phyloP scores from a whole-genome alignment of 2,329 filamentous ascomycete species.

The Phaeosphaeria sp. region DNA sequence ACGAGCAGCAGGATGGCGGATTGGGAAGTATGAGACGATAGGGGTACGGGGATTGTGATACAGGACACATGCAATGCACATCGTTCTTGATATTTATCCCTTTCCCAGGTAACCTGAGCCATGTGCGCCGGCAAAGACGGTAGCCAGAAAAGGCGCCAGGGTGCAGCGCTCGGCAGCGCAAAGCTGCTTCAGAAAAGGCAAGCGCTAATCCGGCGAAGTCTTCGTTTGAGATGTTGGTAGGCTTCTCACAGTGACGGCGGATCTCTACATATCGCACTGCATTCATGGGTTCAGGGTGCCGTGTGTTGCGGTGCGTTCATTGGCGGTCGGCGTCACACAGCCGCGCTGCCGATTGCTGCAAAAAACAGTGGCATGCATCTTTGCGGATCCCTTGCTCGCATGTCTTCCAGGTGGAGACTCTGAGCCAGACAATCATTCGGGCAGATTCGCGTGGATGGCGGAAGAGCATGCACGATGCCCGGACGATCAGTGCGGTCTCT shows the following conservation, averaged over 20 bases:
- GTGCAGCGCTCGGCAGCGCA: conserved; percentile 29
- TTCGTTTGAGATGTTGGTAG: conserved; percentile 32
- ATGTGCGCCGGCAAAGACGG: conserved; percentile 39
- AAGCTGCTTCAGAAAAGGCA: conserved; percentile 19
- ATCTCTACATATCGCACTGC: conserved; percentile 42
- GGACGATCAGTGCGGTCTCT: conserved; percentile 7
- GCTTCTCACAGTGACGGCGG: conserved; percentile 39
- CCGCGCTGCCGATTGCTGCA: conserved; percentile 29
- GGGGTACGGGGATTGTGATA: conserved; percentile 30
- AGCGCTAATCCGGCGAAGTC: conserved; percentile 24
- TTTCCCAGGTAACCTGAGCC: conserved; percentile 36
- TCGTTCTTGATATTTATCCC: conserved; percentile 43
- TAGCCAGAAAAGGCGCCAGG: conserved; percentile 22
- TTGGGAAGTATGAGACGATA: conserved; percentile 27
- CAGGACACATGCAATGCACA: conserved; percentile 45
- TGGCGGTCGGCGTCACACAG: conserved; percentile 36
- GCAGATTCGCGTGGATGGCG: conserved; percentile 14
- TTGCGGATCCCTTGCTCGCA: conserved; percentile 37
- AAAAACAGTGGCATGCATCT: conserved; percentile 42
- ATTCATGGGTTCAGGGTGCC: conserved; percentile 29
- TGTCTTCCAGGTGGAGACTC: conserved; percentile 27
- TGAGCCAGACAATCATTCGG: conserved; percentile 26
- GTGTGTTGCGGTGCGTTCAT: conserved; percentile 26
- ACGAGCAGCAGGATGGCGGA: conserved; percentile 18
- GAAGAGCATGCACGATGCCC: conserved; percentile 22